Evolutionary conservation across 306 rosid genomes (phyloP), one percentile per base, ranked within the genome.

Genomic region (Pterocarpus santalinus): DNA sequence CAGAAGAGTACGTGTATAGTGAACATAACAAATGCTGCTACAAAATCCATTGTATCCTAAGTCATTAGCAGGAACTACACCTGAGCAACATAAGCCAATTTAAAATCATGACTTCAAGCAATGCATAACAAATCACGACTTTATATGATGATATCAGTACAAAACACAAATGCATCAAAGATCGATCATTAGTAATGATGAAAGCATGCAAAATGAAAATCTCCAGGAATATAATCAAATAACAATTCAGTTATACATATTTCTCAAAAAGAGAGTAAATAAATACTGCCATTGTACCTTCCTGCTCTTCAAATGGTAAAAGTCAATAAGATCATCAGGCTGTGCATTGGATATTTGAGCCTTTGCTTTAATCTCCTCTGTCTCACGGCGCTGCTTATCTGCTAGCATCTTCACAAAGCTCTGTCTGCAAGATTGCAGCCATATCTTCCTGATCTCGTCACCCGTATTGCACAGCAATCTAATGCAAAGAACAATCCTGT

Each of bases 311-410:
- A 96, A 83, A 90, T 96, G 99, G 89, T 93, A 93, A 81, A 96
- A 96, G 66, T 94, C 99, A 83, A 96, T 96, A 66, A 96, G 98
- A 83, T 96, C 99, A 78, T 96, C 98, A 10, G 99, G 99, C 72
- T 96, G 99, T 32, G 98, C 97, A 87, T 93, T 87, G 64, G 91
- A 89, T 80, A 90, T 89, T 73, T 92, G 97, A 17, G 99, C 94
- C 91, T 88, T 90, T 3, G 97, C 98, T 80, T 86, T 92, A 77
- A 82, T 86, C 81, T 96, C 99, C 85, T 93, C 97, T 2, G 90
- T 90, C 86, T 96, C 98, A 8, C 91, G 88, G 22, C 13, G 89
- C 88, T 96, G 96, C 88, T 96, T 96, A 83, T 96, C 99, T 5
- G 92, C 94, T 43, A 96, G 98, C 99, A 94, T 96, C 81, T 90